phyloP scores from a whole-genome alignment of 2,329 filamentous ascomycete genomes.

The Ceratocystis cubensis region DNA sequence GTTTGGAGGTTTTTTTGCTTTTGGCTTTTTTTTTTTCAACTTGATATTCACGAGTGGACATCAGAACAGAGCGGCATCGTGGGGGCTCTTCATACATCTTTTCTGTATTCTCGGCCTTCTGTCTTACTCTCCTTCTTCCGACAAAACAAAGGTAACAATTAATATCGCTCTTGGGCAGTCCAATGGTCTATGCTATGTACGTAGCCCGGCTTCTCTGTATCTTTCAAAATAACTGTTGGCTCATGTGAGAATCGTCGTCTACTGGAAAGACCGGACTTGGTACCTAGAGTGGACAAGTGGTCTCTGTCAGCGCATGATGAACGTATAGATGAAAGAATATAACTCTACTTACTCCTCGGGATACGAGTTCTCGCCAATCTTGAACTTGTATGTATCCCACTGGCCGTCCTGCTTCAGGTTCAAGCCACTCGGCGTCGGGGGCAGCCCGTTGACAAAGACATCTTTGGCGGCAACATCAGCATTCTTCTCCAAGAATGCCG shows the following conservation, averaged over 20 bases:
- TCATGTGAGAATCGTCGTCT: constrained; percentile 21
- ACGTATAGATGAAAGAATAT: not conserved
- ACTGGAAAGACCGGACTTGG: constrained; percentile 52
- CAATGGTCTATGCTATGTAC: constrained; percentile 9
- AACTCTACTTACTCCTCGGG: constrained; percentile 46
- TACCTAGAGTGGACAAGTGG: constrained; percentile 35
- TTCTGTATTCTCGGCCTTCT: not conserved
- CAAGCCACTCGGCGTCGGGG: constrained; percentile 70
- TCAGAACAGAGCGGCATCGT: too few relatives aligned
- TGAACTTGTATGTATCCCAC: constrained; percentile 58
- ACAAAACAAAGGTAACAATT: constrained; percentile 9
- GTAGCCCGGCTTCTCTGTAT: constrained; percentile 23
- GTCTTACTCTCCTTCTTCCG: not conserved
- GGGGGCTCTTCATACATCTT: not conserved
- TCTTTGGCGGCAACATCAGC: constrained; percentile 40
- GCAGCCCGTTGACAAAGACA: constrained; percentile 64
- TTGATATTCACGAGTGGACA: too few relatives aligned
- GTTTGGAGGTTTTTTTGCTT: not conserved
- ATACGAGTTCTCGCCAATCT: constrained; percentile 56
- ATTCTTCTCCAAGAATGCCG: constrained; percentile 41
- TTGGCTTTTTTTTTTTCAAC: not conserved
- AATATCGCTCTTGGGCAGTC: constrained; percentile 6
- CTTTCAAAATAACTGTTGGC: constrained; percentile 21
- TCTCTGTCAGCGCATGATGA: constrained; percentile 26
- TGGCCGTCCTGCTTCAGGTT: constrained; percentile 38